Base-by-base conservation (phyloP, 306 rosid species). In the Ormosia semicastrata region DNA sequence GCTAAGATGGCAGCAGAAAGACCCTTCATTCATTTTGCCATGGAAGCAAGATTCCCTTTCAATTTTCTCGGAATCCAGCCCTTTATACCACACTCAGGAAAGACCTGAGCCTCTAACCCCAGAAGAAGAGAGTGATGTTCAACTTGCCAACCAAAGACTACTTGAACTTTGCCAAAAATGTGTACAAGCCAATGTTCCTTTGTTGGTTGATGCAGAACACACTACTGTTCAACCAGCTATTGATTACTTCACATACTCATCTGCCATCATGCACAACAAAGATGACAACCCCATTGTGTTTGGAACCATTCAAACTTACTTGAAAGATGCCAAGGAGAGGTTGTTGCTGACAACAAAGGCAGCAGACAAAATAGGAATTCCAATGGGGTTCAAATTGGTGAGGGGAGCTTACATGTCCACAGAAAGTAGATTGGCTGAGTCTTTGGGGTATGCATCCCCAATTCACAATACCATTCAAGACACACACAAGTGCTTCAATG, bases 341-440 rank as follows among this genome's bases (percentile, higher is more conserved):
- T 29, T 95, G 89, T 7, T 88, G 58, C 74, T 79, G 8, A 79
- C 87, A 0, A 39, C 87, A 0, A 34, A 88, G 66, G 91, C 88
- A 0, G 96, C 97, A 0, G 89, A 91, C 18, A 64, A 82, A 13
- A 85, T 90, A 92, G 89, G 91, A 0, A 12, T 93, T 24, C 87
- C 96, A 1, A 69, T 95, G 83, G 99, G 98, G 3, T 83, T 92
- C 86, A 95, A 95, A 69, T 81, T 93, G 73, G 99, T 95, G 24
- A 86, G 99, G 14, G 99, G 98, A 2, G 99, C 99, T 68, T 95
- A 95, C 41, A 95, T 95, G 98, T 93, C 98, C 0, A 71, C 85
- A 0, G 99, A 95, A 40, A 80, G 83, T 3, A 87, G 49, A 57
- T 12, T 92, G 1, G 97, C 99, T n/a, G 79, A 88, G 52, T 81